phyloP scores from a whole-genome alignment of 2,329 filamentous ascomycete species.

The Cercospora beticola region DNA sequence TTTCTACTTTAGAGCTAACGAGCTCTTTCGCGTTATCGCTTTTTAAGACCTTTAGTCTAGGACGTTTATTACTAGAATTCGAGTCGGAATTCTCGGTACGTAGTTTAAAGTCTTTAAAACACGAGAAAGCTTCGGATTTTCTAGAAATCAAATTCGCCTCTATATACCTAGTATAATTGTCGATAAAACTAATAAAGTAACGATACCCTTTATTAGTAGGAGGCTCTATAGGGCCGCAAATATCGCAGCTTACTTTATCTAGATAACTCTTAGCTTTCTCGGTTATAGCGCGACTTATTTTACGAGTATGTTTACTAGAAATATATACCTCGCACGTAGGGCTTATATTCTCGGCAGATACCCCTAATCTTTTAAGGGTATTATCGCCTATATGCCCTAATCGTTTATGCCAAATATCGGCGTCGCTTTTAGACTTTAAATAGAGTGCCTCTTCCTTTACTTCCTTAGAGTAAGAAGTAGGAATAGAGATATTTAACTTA shows the following conservation, averaged over 20 bases:
- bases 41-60: conserved; percentile 14
- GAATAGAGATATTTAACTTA: conserved; percentile 12
- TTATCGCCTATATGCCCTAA: conserved; percentile 9
- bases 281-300: conserved; percentile 6
- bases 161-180: conserved; percentile 14
- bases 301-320: conserved; percentile 8
- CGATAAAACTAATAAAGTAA: conserved; percentile 17
- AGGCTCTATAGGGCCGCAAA: conserved; percentile 15
- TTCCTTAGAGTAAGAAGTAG: not conserved
- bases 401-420: conserved; percentile 9
- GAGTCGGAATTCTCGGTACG: not conserved
- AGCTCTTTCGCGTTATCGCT: conserved; percentile 15
- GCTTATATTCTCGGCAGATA: not conserved
- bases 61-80: conserved; percentile 5
- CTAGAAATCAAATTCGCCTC: conserved; percentile 8
- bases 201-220: conserved; percentile 2
- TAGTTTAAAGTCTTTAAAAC: conserved; percentile 8
- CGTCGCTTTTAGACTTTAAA: not conserved
- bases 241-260: conserved; percentile 9
- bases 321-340: conserved; percentile 9
- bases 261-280: conserved; percentile 9
- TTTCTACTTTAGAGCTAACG: no score
- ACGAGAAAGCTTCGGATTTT: conserved; percentile 11
- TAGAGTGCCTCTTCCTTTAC: conserved; percentile 5
- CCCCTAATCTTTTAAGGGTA: conserved; percentile 9